A percentile compares a stretch with the other conserved stretches of the same genome.
Evolutionary conservation across 495 filamentous ascomycete species (phyloP).

Genomic region (Oleoguttula mirabilis): DNA sequence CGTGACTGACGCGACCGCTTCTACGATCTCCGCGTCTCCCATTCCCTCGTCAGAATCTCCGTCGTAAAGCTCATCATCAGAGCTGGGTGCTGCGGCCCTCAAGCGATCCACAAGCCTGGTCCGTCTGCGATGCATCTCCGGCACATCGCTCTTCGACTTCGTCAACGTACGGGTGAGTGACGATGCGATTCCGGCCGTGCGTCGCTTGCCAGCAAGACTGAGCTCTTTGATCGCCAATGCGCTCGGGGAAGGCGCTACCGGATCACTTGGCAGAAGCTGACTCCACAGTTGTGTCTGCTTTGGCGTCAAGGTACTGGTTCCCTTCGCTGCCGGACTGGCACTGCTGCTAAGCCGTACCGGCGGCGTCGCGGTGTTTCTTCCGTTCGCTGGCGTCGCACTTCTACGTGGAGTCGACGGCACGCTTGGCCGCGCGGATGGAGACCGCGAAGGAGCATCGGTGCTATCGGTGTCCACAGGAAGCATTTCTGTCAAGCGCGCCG

Average conservation of each 20-base stretch:
- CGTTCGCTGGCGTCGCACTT: conserved; percentile 17
- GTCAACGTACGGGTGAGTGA: conserved; percentile 7
- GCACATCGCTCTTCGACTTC: conserved; percentile 25
- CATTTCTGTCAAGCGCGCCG: conserved; percentile 24
- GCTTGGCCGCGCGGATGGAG: conserved; percentile 13
- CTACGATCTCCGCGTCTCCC: background rate
- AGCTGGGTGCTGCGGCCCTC: conserved; percentile 16
- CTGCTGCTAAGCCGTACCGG: too few relatives aligned
- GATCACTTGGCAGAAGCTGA: conserved; percentile 22
- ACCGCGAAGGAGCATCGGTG: conserved; percentile 8
- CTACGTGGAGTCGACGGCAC: conserved; percentile 11
- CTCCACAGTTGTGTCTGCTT: conserved; percentile 24
- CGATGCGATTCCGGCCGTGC: background rate
- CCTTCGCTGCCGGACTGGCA: too few relatives aligned
- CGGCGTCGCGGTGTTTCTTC: background rate
- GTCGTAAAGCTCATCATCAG: conserved; percentile 3
- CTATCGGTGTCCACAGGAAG: conserved; percentile 15
- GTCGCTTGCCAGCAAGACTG: conserved; percentile 16
- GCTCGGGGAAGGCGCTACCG: conserved; percentile 17
- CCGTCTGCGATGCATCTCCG: conserved; percentile 13
- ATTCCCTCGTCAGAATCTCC: background rate
- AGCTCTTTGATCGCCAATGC: conserved; percentile 22
- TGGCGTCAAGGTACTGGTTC: conserved; percentile 26
- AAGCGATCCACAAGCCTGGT: conserved; percentile 25
- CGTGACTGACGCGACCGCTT: background rate